A percentile compares a stretch with the other conserved stretches of the same genome.
phyloP scores from a whole-genome alignment of 108 stramenopile species.

The Cyclotella cryptica region DNA sequence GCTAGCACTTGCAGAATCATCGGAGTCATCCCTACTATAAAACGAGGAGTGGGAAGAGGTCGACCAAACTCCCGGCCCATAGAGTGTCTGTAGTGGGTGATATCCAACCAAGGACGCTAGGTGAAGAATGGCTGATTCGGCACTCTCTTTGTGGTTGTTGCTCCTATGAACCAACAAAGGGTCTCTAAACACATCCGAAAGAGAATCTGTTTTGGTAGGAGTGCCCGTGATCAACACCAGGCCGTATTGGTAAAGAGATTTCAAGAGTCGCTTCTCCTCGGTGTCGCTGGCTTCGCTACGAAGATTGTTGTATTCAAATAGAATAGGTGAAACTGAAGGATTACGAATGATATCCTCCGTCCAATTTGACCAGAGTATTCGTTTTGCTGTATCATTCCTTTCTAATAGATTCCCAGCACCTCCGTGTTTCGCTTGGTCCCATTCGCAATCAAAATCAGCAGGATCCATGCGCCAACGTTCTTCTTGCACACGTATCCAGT shows the following conservation, averaged over 20 bases:
- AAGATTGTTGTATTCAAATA: slow-evolving; percentile 59
- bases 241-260: slow-evolving; percentile 74
- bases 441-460: slow-evolving; percentile 31
- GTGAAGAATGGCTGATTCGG: slow-evolving; percentile 47
- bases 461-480: slow-evolving; percentile 39
- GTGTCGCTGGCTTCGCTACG: not conserved
- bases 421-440: slow-evolving; percentile 11
- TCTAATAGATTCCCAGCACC: not conserved
- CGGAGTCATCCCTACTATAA: slow-evolving; percentile 29
- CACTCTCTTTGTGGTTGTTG: slow-evolving; percentile 23
- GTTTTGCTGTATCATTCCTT: slow-evolving; percentile 31
- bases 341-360: slow-evolving; percentile 62
- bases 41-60: slow-evolving; percentile 59
- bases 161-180: slow-evolving; percentile 8
- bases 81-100: slow-evolving; percentile 84
- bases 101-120: slow-evolving; percentile 51
- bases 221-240: slow-evolving; percentile 75
- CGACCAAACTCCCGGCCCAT: slow-evolving; percentile 79
- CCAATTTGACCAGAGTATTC: slow-evolving; percentile 66
- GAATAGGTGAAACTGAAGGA: slow-evolving; percentile 55
- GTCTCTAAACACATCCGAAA: slow-evolving; percentile 34
- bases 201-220: slow-evolving; percentile 60
- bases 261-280: slow-evolving; percentile 54
- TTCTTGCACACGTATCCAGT: slow-evolving; percentile 54
- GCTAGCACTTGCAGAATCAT: slow-evolving; percentile 59